These are phyloP conservation scores for Elaeagnus macrophylla DNA, from an alignment of 306 rosid genomes.

Conservation along the genomic window DNA sequence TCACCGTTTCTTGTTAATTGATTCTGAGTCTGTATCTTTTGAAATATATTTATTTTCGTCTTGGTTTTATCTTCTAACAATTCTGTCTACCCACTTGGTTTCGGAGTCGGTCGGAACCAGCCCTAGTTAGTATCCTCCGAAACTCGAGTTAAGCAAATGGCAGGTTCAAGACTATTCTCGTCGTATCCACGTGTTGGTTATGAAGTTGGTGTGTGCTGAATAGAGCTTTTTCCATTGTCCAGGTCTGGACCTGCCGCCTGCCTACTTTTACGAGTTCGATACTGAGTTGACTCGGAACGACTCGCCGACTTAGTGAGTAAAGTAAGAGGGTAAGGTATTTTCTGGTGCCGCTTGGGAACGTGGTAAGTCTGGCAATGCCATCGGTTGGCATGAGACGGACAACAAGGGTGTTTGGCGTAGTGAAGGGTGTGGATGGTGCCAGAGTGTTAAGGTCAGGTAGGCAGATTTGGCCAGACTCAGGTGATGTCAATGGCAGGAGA, in stretches of 20 bases:
- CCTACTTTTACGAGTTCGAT: conserved; percentile 11
- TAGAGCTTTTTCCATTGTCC: neutral
- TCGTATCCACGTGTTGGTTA: neutral
- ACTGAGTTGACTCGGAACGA: conserved; percentile 30
- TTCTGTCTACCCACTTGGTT: no score
- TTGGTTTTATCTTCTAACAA: no score
- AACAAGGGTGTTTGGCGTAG: conserved; percentile 61
- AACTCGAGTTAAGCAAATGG: no score
- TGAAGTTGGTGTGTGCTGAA: neutral
- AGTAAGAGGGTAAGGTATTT: neutral
- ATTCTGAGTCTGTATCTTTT: no score
- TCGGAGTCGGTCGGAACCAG: no score
- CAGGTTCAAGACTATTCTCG: no score
- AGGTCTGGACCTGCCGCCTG: neutral
- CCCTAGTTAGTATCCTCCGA: no score
- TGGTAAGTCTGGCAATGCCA: conserved; percentile 53
- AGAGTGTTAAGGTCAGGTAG: conserved; percentile 61
- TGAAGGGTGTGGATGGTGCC: conserved; percentile 44
- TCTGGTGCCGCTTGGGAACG: conserved; percentile 20
- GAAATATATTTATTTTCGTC: no score
- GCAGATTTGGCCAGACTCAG: conserved; percentile 48
- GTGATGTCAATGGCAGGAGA: conserved; percentile 36
- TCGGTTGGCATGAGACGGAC: conserved; percentile 70
- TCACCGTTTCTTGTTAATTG: no score
- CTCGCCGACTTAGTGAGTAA: neutral